Conservation (phyloP, 2,329 filamentous ascomycete species). For the Coleophoma eucalyptorum region DNA sequence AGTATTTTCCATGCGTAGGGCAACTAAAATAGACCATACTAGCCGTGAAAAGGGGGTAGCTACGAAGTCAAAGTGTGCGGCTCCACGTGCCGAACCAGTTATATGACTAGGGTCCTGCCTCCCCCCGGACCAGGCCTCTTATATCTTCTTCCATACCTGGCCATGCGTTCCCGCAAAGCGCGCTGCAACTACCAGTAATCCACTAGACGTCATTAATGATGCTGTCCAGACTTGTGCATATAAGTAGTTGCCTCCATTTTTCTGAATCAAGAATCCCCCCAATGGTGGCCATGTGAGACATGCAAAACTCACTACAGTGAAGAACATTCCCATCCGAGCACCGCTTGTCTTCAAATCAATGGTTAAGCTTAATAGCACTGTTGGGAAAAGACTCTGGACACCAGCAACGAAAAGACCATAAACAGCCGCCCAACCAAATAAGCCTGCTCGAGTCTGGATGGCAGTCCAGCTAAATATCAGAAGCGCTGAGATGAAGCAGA, state of each 20-base stretch:
- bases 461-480: slow-evolving; percentile 43
- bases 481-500: slow-evolving; percentile 28
- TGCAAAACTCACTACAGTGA: slow-evolving; percentile 44
- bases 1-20: too few relatives aligned
- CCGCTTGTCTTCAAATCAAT: slow-evolving; percentile 49
- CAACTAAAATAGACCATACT: too few relatives aligned
- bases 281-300: slow-evolving; percentile 23
- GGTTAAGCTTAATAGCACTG: slow-evolving; percentile 43
- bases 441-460: slow-evolving; percentile 32
- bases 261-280: slow-evolving; percentile 18
- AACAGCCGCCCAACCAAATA: slow-evolving; percentile 43
- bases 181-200: too few relatives aligned
- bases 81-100: too few relatives aligned
- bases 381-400: slow-evolving; percentile 46
- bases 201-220: too few relatives aligned
- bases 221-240: too few relatives aligned
- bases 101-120: too few relatives aligned
- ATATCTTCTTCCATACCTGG: too few relatives aligned
- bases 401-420: slow-evolving; percentile 46
- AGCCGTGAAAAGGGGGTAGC: too few relatives aligned
- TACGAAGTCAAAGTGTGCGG: too few relatives aligned
- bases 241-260: slow-evolving; percentile 12
- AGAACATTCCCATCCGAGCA: slow-evolving; percentile 54
- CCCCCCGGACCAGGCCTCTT: too few relatives aligned
- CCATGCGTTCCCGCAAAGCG: too few relatives aligned